These are phyloP conservation scores for Aspergillus avenaceus DNA, from an alignment of 495 filamentous ascomycete genomes.

Conservation along the genomic window DNA sequence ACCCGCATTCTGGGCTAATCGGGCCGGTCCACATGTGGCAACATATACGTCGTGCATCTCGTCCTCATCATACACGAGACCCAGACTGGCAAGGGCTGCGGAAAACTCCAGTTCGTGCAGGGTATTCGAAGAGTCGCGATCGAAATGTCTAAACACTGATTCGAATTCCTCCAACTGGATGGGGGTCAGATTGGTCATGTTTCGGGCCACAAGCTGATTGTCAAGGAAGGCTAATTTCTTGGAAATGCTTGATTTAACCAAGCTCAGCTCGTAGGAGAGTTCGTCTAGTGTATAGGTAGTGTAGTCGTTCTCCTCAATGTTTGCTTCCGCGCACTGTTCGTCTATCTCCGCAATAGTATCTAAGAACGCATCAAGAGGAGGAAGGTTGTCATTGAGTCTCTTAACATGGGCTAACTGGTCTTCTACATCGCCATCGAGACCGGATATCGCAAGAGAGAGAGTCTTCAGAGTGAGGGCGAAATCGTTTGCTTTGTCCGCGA, in stretches of 20 bases:
- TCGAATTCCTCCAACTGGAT: slow-evolving; percentile 99
- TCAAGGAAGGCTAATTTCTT: slow-evolving; percentile 96
- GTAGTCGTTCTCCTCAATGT: slow-evolving; percentile 98
- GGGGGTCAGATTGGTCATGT: slow-evolving; percentile 97
- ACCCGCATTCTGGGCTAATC: slow-evolving; percentile 42
- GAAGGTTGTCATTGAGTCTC: slow-evolving; percentile 71
- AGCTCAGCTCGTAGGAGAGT: slow-evolving; percentile 84
- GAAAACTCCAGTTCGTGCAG: slow-evolving; percentile 94
- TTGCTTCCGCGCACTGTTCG: slow-evolving; percentile 87
- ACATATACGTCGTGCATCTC: slow-evolving; percentile 94
- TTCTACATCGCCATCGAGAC: slow-evolving; percentile 90
- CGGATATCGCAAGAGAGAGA: slow-evolving; percentile 86
- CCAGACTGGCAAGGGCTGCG: slow-evolving; percentile 86
- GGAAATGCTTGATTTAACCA: slow-evolving; percentile 84
- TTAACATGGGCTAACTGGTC: slow-evolving; percentile 86
- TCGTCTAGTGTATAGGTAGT: slow-evolving; percentile 98
- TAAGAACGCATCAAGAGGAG: slow-evolving; percentile 84
- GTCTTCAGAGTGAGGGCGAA: slow-evolving; percentile 93
- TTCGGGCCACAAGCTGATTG: slow-evolving; percentile 93
- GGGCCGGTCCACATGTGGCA: slow-evolving; percentile 59
- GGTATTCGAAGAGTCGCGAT: slow-evolving; percentile 85
- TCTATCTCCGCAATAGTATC: slow-evolving; percentile 77
- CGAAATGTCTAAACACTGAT: slow-evolving; percentile 95
- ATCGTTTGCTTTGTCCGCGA: slow-evolving; percentile 95
- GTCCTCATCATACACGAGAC: slow-evolving; percentile 88